phyloP scores from a whole-genome alignment of 75 land plant genomes.

The Adiantum capillusveneris region DNA sequence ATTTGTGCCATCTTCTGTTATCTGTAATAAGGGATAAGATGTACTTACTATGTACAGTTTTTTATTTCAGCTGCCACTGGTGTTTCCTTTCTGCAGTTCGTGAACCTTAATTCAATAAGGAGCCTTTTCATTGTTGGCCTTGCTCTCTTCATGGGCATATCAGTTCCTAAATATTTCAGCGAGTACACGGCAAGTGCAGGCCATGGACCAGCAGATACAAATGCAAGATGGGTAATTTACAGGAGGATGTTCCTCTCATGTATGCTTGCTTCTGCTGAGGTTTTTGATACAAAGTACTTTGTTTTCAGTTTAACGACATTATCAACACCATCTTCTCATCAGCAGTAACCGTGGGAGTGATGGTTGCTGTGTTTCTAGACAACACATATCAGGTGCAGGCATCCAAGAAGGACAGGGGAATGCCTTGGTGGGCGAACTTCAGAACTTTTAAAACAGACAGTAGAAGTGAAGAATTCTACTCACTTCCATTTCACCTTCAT shows the following conservation, averaged over 20 bases:
- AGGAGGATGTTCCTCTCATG: no score
- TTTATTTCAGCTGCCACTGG: slow-evolving; percentile 50
- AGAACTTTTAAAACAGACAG: slow-evolving; percentile 41
- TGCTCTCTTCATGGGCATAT: slow-evolving; percentile 61
- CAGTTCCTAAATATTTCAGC: slow-evolving; percentile 68
- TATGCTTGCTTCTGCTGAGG: neutral
- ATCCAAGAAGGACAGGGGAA: slow-evolving; percentile 54
- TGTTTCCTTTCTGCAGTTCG: slow-evolving; percentile 61
- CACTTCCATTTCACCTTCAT: slow-evolving; percentile 56
- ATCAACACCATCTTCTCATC: slow-evolving; percentile 75
- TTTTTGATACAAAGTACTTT: neutral
- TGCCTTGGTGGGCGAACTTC: slow-evolving; percentile 77
- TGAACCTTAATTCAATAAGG: slow-evolving; percentile 70
- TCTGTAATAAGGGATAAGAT: neutral
- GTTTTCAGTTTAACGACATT: slow-evolving; percentile 78
- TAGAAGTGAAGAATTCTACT: slow-evolving; percentile 85
- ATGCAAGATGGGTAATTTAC: slow-evolving; percentile 58
- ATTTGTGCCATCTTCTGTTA: neutral
- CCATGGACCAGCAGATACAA: slow-evolving; percentile 65
- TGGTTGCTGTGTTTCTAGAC: slow-evolving; percentile 69
- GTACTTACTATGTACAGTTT: neutral
- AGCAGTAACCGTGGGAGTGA: slow-evolving; percentile 53
- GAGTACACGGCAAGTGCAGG: slow-evolving; percentile 28
- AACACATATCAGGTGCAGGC: slow-evolving; percentile 51
- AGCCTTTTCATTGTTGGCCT: slow-evolving; percentile 61